Base-by-base conservation (phyloP, 805 yeast genomes). In the Ogataea wickerhamii region DNA sequence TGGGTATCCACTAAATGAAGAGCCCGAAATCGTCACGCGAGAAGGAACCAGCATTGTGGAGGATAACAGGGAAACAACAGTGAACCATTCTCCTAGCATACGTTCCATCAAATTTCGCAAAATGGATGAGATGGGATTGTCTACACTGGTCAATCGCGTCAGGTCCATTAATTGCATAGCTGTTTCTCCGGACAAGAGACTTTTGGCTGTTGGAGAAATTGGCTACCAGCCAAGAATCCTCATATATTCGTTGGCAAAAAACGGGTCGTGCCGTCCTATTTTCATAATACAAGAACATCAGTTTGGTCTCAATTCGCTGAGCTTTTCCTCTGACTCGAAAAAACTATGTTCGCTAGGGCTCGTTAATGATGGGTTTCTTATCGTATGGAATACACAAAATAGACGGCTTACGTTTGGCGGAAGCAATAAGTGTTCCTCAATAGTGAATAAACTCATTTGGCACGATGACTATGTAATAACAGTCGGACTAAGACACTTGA, bases 191-290 rank as follows among this genome's bases (percentile, higher is more conserved):
- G 73, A 76, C 51, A 68, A 64, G 26, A 66, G 58, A 31, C 47
- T 76, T 4, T 55, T 83, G 18, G 87, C 87, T 0, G 75, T 81
- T 12, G 91, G 91, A 2, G 91, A 83, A 52, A 56, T 70, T 0
- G 89, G 89, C 0, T 79, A 78, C 44, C 76, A 71, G 45, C 91
- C 91, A 1, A 63, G 88, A 14, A 68, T 83, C 2, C 58, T 80
- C 16, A 48, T 82, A 11, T 82, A 71, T 50, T 78, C 85, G 2
- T 58, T 79, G 12, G 79, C 80, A 0, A 64, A 70, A 12, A 70
- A 70, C 43, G 66, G 76, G 32, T 51, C 64, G 10, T 51, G 60
- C 4, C 57, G 52, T n/a, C 85, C 87, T 1, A 55, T 79, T 5
- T 73, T 74, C 6, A 63, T 71, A 12, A 69, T 80, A 1, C 59